Evolutionary conservation across 768 basidiomycete species (phyloP).

Genomic region (Phaeotremella skinneri): DNA sequence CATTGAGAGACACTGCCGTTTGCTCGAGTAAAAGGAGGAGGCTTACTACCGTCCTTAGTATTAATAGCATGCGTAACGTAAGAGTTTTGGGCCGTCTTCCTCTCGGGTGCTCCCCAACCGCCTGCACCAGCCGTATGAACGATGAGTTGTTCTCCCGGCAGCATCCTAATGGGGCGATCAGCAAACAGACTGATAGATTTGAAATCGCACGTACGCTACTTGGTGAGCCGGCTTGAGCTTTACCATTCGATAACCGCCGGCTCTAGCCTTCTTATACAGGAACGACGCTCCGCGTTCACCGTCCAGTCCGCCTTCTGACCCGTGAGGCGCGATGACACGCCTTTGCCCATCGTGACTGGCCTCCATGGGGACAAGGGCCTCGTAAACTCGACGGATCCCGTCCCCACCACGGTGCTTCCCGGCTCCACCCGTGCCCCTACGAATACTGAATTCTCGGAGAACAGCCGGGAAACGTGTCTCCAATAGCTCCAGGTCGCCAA

Average conservation of each 20-base stretch:
- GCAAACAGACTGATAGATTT: not conserved
- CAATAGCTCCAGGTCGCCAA: not conserved
- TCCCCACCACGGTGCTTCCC: conserved; percentile 7
- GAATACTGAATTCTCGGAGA: not conserved
- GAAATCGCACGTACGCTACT: not conserved
- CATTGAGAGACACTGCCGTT: conserved; percentile 21
- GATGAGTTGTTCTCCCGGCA: not conserved
- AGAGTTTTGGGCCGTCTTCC: not conserved
- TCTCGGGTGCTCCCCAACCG: not conserved
- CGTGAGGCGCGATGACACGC: not conserved
- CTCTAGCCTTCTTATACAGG: not conserved
- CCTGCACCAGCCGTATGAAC: conserved; percentile 1
- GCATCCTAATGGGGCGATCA: not conserved
- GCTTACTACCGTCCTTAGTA: conserved; percentile 16
- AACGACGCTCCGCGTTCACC: not conserved
- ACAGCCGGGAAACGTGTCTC: not conserved
- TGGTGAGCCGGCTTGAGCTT: conserved; percentile 5
- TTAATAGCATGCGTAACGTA: not conserved
- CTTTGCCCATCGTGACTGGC: not conserved
- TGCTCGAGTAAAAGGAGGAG: conserved; percentile 22
- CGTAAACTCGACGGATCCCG: not conserved
- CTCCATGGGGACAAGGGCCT: not conserved
- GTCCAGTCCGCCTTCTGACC: not conserved
- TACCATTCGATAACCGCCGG: not conserved
- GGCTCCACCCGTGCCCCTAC: not conserved